phyloP scores from a whole-genome alignment of 192 early-diverging fungal species.

The Coemansia sp. region DNA sequence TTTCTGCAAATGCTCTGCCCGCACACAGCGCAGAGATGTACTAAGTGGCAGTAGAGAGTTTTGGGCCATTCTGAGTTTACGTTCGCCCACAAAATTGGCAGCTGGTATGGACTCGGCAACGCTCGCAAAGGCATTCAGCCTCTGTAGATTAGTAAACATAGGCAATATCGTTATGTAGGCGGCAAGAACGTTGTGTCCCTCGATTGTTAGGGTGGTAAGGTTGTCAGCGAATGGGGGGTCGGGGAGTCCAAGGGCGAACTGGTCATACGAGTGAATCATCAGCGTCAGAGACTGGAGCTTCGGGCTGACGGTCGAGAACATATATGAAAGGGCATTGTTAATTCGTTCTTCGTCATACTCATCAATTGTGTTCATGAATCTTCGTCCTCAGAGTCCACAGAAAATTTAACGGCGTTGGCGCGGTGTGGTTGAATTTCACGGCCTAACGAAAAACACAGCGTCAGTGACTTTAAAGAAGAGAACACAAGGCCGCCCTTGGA shows the following conservation, averaged over 20 bases:
- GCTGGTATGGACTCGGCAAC: not conserved
- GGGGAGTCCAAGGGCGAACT: not conserved
- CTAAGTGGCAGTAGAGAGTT: not conserved
- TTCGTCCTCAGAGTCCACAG: not conserved
- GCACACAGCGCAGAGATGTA: not conserved
- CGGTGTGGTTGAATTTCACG: not conserved
- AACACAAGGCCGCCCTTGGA: conserved; percentile 3
- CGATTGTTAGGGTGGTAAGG: not conserved
- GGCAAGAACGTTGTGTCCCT: not conserved
- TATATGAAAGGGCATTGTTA: not conserved
- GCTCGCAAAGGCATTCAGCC: not conserved
- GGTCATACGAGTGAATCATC: not conserved
- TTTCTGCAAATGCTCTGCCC: not conserved
- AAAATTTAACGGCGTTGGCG: not conserved
- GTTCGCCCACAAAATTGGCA: not conserved
- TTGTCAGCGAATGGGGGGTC: conserved; percentile 3
- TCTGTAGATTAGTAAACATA: not conserved
- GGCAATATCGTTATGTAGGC: not conserved
- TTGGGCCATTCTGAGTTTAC: not conserved
- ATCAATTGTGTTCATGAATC: not conserved
- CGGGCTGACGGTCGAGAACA: not conserved
- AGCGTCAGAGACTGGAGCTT: conserved; percentile 6
- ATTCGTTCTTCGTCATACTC: not conserved
- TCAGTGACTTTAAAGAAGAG: conserved; percentile 7
- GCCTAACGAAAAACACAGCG: not conserved